Conservation (phyloP, 306 rosid species). For the Cucumis cinereus region DNA sequence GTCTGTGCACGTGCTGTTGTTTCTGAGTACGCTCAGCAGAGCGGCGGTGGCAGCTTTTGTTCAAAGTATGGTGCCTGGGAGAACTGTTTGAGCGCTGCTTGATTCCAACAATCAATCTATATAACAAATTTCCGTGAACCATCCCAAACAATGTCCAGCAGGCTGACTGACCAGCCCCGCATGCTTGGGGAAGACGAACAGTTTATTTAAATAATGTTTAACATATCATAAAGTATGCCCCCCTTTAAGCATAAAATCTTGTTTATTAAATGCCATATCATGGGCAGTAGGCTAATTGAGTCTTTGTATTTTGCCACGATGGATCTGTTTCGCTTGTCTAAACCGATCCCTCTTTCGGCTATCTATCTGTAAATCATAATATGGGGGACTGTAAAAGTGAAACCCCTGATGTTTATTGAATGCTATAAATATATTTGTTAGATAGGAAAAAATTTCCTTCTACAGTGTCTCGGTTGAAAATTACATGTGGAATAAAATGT, state of each 20-base stretch:
- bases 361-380: background rate
- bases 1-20: conserved; percentile 57
- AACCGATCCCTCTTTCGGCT: background rate
- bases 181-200: background rate
- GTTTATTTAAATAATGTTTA: background rate
- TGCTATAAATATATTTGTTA: background rate
- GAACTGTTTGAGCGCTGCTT: conserved; percentile 46
- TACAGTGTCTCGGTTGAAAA: background rate
- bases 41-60: conserved; percentile 94
- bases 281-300: background rate
- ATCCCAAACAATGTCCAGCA: background rate
- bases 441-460: background rate
- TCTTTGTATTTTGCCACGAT: background rate
- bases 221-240: background rate
- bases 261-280: background rate
- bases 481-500: background rate
- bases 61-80: conserved; percentile 83
- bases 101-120: background rate
- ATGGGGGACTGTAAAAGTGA: background rate
- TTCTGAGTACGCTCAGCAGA: conserved; percentile 68
- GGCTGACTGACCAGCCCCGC: background rate
- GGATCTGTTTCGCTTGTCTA: background rate
- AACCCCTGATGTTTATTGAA: background rate
- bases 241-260: background rate
- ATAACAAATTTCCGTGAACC: background rate